These are phyloP conservation scores for Scutellaria baicalensis DNA, from an alignment of 257 asterid genomes.

Conservation along the genomic window DNA sequence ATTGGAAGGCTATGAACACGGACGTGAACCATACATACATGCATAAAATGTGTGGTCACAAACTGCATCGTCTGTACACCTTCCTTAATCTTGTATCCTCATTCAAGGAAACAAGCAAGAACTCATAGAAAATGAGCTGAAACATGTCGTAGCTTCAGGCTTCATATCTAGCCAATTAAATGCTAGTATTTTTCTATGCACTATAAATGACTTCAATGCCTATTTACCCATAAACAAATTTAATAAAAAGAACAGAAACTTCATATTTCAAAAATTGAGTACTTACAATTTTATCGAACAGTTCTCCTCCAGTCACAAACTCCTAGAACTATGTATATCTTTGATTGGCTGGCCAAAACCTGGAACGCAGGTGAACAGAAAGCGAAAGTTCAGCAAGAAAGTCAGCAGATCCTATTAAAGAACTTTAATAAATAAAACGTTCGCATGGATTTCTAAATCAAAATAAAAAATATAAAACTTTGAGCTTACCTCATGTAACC, in stretches of 20 bases:
- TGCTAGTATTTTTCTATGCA: background rate
- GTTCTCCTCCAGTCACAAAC: constrained; percentile 90
- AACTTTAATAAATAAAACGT: background rate
- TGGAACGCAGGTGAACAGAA: constrained; percentile 13
- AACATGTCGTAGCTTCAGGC: background rate
- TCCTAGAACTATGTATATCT: constrained; percentile 82
- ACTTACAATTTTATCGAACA: constrained; percentile 81
- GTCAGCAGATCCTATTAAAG: background rate
- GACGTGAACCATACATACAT: background rate
- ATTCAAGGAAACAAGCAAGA: background rate
- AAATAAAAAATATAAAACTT: background rate
- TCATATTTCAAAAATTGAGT: background rate
- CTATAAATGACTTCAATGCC: background rate
- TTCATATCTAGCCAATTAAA: background rate
- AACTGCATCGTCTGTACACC: background rate
- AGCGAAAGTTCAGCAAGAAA: constrained; percentile 11
- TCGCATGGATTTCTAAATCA: constrained; percentile 2
- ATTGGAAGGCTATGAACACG: background rate
- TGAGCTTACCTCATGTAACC: constrained; percentile 73
- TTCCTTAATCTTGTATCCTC: background rate
- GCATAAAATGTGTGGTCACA: constrained; percentile 3
- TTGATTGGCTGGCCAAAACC: constrained; percentile 80
- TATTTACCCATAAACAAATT: background rate
- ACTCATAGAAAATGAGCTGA: background rate
- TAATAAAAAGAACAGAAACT: background rate